Percentiles rank a stretch among this genome's conserved stretches.
These are phyloP conservation scores for Penicillium ochrochloron DNA, from an alignment of 495 filamentous ascomycete species.

Conservation along the genomic window DNA sequence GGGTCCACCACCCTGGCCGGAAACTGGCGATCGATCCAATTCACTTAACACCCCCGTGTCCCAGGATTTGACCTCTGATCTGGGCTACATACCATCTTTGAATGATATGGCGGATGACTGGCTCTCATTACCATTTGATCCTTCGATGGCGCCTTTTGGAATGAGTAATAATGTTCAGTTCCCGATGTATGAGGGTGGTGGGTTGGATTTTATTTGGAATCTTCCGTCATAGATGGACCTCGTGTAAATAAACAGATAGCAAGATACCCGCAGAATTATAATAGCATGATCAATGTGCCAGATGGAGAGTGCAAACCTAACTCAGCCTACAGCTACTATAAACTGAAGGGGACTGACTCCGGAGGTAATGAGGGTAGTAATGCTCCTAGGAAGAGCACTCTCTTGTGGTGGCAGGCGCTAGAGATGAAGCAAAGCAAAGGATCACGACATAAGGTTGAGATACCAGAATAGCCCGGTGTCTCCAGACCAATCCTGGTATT, in stretches of 20 bases:
- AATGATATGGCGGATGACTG: slow-evolving; percentile 54
- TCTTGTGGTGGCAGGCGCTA: too few species aligned
- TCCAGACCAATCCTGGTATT: too few species aligned
- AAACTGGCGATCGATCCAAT: slow-evolving; percentile 29
- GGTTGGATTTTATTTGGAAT: slow-evolving; percentile 58
- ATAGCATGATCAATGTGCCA: neutral
- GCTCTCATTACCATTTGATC: slow-evolving; percentile 58
- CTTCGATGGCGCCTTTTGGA: slow-evolving; percentile 58
- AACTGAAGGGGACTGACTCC: too few species aligned
- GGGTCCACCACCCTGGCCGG: slow-evolving; percentile 38
- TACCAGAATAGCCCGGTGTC: too few species aligned
- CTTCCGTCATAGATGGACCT: slow-evolving; percentile 39
- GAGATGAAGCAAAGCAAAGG: too few species aligned
- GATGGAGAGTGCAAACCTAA: neutral
- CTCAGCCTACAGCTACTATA: too few species aligned
- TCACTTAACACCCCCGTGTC: slow-evolving; percentile 29
- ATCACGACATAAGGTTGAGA: too few species aligned
- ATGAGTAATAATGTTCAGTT: slow-evolving; percentile 49
- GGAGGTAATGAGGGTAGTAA: too few species aligned
- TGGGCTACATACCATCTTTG: slow-evolving; percentile 41
- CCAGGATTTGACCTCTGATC: slow-evolving; percentile 37
- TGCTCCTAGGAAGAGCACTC: too few species aligned
- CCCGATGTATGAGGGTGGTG: slow-evolving; percentile 55
- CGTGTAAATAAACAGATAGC: neutral
- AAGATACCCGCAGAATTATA: neutral